Percentiles rank a stretch among this genome's conserved stretches.
Evolutionary conservation across 768 basidiomycete genomes (phyloP).

Genomic region (Tremella mesenterica): DNA sequence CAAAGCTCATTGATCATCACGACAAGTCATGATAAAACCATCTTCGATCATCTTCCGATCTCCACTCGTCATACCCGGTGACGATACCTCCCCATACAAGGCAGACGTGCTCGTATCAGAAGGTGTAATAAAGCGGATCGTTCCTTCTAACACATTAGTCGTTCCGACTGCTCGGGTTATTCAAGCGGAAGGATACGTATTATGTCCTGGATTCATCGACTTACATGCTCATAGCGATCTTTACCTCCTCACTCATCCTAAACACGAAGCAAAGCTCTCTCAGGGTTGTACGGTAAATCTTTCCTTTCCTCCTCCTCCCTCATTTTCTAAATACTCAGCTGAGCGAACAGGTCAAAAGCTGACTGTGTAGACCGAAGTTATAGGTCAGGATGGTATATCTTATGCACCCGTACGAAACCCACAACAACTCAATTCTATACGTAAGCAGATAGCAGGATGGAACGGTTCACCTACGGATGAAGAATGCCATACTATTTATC

Average conservation of each 20-base stretch:
- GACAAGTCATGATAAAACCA: background rate
- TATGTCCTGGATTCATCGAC: slow-evolving; percentile 42
- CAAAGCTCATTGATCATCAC: background rate
- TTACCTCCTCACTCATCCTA: slow-evolving; percentile 36
- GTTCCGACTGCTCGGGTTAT: slow-evolving; percentile 1
- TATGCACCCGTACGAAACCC: slow-evolving; percentile 28
- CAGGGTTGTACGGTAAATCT: slow-evolving; percentile 40
- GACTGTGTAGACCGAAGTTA: slow-evolving; percentile 42
- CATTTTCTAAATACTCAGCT: background rate
- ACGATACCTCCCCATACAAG: slow-evolving; percentile 19
- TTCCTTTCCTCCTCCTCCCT: too few relatives aligned
- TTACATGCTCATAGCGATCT: slow-evolving; percentile 42
- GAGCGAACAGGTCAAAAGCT: background rate
- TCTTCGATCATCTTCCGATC: slow-evolving; percentile 14
- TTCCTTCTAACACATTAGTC: background rate
- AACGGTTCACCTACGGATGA: slow-evolving; percentile 37
- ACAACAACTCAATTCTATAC: slow-evolving; percentile 18
- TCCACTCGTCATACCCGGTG: slow-evolving; percentile 28
- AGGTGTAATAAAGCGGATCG: slow-evolving; percentile 28
- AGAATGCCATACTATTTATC: slow-evolving; percentile 14
- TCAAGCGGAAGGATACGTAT: slow-evolving; percentile 19
- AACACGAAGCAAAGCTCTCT: slow-evolving; percentile 35
- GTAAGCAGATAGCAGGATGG: slow-evolving; percentile 42
- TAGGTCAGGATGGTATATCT: slow-evolving; percentile 42
- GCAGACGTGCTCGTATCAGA: slow-evolving; percentile 28